phyloP scores from a whole-genome alignment of 371 early-diverging fungal species.

The Rhizopus delemar region DNA sequence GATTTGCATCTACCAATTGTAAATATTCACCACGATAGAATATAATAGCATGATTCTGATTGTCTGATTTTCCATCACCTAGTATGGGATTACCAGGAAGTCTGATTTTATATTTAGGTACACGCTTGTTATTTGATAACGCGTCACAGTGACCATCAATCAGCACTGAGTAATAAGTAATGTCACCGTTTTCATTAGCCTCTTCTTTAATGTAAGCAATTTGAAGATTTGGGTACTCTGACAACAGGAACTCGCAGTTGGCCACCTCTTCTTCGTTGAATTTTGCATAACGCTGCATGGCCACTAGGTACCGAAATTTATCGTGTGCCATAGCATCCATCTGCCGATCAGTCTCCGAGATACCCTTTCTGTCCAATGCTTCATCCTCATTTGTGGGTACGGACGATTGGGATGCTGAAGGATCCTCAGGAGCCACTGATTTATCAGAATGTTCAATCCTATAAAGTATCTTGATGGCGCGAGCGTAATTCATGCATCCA shows the following conservation, averaged over 20 bases:
- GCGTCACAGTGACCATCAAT: conserved; percentile 78
- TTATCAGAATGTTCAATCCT: conserved; percentile 80
- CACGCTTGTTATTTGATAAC: conserved; percentile 64
- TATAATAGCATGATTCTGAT: conserved; percentile 87
- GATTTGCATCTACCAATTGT: conserved; percentile 92
- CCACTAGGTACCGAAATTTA: conserved; percentile 84
- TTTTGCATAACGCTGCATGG: conserved; percentile 86
- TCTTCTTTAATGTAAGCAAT: conserved; percentile 83
- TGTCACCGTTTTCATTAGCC: conserved; percentile 47
- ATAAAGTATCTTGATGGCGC: conserved; percentile 80
- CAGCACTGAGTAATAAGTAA: conserved; percentile 68
- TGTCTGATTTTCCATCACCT: conserved; percentile 92
- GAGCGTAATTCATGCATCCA: conserved; percentile 90
- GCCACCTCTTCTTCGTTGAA: conserved; percentile 80
- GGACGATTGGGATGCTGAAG: neutral
- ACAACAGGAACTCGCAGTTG: conserved; percentile 77
- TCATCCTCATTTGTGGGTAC: conserved; percentile 31
- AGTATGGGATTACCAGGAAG: conserved; percentile 89
- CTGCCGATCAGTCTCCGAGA: conserved; percentile 48
- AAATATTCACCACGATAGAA: conserved; percentile 87
- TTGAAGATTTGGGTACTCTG: conserved; percentile 77
- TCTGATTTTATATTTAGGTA: conserved; percentile 74
- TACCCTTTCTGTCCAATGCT: conserved; percentile 26
- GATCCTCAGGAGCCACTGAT: conserved; percentile 35
- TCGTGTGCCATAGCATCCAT: conserved; percentile 68